Evolutionary conservation across 306 rosid species (phyloP).

Genomic region (Luffa aegyptiaca): DNA sequence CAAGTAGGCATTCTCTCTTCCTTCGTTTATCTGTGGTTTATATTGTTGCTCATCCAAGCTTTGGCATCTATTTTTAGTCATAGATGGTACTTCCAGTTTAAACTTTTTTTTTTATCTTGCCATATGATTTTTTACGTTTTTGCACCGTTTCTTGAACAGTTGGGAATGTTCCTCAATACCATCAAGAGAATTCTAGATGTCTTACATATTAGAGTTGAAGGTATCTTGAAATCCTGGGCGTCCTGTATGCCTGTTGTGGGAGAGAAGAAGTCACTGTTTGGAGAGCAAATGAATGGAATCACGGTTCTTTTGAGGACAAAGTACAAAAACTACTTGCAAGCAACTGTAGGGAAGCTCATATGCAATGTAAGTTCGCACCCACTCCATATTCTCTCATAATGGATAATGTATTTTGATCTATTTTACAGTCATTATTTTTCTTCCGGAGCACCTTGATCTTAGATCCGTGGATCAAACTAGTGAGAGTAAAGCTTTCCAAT

Average conservation of each 20-base stretch:
- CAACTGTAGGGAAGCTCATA: conserved; percentile 77
- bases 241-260: conserved; percentile 66
- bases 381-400: neutral
- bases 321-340: conserved; percentile 89
- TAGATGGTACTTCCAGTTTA: neutral
- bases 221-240: conserved; percentile 85
- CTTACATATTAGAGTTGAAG: conserved; percentile 86
- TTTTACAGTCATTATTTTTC: neutral
- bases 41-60: neutral
- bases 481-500: neutral
- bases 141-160: conserved; percentile 29
- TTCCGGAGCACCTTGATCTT: neutral
- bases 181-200: conserved; percentile 90
- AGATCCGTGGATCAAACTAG: neutral
- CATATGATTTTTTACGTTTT: conserved; percentile 10
- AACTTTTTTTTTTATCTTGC: neutral
- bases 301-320: conserved; percentile 86
- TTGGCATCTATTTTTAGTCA: neutral
- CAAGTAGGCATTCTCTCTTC: conserved; percentile 41
- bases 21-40: neutral
- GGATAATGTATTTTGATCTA: neutral
- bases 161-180: conserved; percentile 85
- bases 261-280: conserved; percentile 63
- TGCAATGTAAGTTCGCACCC: conserved; percentile 53
- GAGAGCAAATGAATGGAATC: conserved; percentile 86